These are phyloP conservation scores for Neonectria magnoliae DNA, from an alignment of 2,329 filamentous ascomycete species.

Conservation along the genomic window DNA sequence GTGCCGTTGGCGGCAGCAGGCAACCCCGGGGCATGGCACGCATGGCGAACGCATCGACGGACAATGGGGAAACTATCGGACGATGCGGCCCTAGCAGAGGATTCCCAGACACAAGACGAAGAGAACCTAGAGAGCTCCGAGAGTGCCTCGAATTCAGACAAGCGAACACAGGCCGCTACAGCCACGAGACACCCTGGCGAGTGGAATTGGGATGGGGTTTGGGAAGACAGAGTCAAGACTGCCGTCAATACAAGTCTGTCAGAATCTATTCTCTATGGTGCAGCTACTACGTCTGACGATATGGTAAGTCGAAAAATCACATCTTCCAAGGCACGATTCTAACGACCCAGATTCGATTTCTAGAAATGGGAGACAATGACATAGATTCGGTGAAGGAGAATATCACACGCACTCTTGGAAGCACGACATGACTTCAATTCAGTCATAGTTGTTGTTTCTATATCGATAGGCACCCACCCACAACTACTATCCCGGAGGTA, in stretches of 20 bases:
- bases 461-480: neutral
- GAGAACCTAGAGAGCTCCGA: constrained; percentile 24
- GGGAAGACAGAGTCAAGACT: constrained; percentile 88
- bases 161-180: constrained; percentile 9
- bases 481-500: constrained; percentile 6
- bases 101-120: constrained; percentile 4
- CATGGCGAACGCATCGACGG: constrained; percentile 79
- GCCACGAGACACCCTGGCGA: constrained; percentile 68
- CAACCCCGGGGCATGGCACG: constrained; percentile 93
- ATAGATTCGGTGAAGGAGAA: constrained; percentile 68
- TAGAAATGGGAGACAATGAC: constrained; percentile 69
- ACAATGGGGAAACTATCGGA: constrained; percentile 43
- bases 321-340: constrained; percentile 18
- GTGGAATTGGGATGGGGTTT: constrained; percentile 99
- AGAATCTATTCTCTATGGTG: constrained; percentile 82
- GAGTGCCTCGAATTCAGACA: constrained; percentile 15
- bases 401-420: constrained; percentile 61
- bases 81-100: constrained; percentile 10
- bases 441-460: neutral
- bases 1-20: constrained; percentile 84
- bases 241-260: constrained; percentile 80
- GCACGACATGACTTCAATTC: constrained; percentile 35
- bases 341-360: constrained; percentile 69
- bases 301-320: constrained; percentile 63
- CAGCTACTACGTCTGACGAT: constrained; percentile 70